Evolutionary conservation across 1,284 basidiomycete species (phyloP), one percentile per base, ranked within the genome.

Genomic region (Apiotrichum sp.): DNA sequence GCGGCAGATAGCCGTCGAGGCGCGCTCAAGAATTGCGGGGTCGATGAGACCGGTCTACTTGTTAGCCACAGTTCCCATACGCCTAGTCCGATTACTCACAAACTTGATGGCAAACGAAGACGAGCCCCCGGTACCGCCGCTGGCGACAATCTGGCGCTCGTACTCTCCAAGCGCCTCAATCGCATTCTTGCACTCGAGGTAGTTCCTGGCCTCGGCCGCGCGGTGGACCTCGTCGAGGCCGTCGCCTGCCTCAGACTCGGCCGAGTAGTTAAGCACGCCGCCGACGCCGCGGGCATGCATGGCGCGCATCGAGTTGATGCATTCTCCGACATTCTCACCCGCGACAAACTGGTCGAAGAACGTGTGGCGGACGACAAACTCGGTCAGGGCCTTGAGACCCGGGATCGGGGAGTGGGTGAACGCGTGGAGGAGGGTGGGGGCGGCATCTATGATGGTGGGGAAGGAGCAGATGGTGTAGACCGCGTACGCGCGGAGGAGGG

Each of bases 311-410:
- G 87, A 69, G 2, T 86, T 84, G 7, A 89, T 64, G 11, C 85
- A 84, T 42, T 82, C 85, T 36, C 82, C 80, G 0, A 86, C 86
- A 0, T 86, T 86, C 58, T 95, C 91, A 4, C 88, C 90, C 1
- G 90, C 89, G 6, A 93, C 90, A 66, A 96, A 96, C 66, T 80
- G 77, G 48, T 82, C 79, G 69, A 93, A 96, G 78, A 96, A 96
- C 3, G 93, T 95, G 33, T 80, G 76, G 45, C 89, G 80, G 9
- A 95, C 86, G 57, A 89, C 70, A 6, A 79, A 80, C 69, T 91
- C 85, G 2, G 86, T 84, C 42, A 89, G 62, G 48, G 81, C 77
- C 56, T 78, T 81, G 1, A 93, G 58, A 3, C 84, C 82, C 1
- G 92, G 90, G 11, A 90, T 77, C 8, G 66, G 62, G 3, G 71